Evolutionary conservation across 2,329 filamentous ascomycete genomes (phyloP).

Genomic region (Nothophoma quercina): DNA sequence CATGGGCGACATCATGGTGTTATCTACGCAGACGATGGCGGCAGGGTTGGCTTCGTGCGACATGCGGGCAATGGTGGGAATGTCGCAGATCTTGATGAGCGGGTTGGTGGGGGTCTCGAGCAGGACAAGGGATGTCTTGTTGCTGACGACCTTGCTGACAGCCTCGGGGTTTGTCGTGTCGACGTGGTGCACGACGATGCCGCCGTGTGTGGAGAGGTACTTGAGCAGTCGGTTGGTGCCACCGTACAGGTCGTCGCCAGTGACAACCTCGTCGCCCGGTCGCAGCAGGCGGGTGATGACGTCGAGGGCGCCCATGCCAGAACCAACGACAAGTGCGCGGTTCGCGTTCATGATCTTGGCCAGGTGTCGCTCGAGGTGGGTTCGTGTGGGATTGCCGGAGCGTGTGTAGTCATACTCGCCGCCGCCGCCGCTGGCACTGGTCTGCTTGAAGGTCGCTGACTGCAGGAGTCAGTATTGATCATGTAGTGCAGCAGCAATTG

Average conservation of each 20-base stretch:
- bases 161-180: constrained; percentile 83
- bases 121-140: constrained; percentile 93
- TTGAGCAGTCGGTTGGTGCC: constrained; percentile 93
- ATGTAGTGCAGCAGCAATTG: background rate
- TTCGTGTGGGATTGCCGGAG: constrained; percentile 94
- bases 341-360: constrained; percentile 99
- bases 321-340: constrained; percentile 90
- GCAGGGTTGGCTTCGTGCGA: constrained; percentile 80
- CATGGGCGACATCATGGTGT: constrained; percentile 98
- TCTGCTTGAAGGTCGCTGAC: constrained; percentile 97
- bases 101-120: constrained; percentile 98
- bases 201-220: constrained; percentile 86
- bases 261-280: constrained; percentile 95
- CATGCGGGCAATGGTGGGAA: constrained; percentile 77
- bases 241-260: constrained; percentile 95
- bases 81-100: constrained; percentile 96
- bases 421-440: constrained; percentile 76
- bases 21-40: constrained; percentile 90
- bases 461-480: constrained; percentile 44
- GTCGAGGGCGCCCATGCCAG: constrained; percentile 96
- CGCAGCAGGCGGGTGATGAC: constrained; percentile 91
- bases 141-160: constrained; percentile 72
- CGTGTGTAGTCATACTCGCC: constrained; percentile 98
- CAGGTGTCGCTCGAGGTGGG: constrained; percentile 93
- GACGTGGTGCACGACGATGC: constrained; percentile 93